phyloP scores from a whole-genome alignment of 305 asterid species.

The Coffea humblotiana region DNA sequence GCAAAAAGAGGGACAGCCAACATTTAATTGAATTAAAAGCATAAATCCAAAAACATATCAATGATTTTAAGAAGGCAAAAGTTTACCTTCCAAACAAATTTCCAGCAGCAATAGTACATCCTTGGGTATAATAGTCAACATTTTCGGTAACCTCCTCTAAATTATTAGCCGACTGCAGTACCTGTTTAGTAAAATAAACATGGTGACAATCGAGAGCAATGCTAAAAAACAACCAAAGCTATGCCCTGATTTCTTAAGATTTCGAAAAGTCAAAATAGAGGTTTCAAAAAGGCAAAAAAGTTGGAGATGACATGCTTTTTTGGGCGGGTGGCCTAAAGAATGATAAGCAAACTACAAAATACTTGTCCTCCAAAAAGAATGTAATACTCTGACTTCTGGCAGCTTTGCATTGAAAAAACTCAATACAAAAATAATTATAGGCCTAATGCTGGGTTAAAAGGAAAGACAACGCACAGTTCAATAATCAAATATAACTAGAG shows the following conservation, averaged over 20 bases:
- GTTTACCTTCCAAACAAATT: slow-evolving; percentile 92
- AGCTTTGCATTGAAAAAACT: not conserved
- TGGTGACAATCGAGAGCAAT: not conserved
- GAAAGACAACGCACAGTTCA: not conserved
- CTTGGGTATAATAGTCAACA: slow-evolving; percentile 93
- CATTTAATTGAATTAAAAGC: slow-evolving; percentile 15
- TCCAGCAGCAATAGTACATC: slow-evolving; percentile 95
- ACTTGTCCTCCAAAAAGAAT: not conserved
- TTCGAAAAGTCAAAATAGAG: not conserved
- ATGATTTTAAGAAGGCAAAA: slow-evolving; percentile 19
- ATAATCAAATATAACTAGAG: not conserved
- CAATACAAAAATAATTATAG: not conserved
- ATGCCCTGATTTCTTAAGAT: not conserved
- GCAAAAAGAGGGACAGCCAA: slow-evolving; percentile 9
- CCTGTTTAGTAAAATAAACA: slow-evolving; percentile 43
- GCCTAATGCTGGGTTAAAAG: not conserved
- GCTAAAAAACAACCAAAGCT: not conserved
- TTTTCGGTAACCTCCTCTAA: slow-evolving; percentile 98
- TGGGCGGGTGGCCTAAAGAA: not conserved
- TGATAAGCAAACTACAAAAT: not conserved
- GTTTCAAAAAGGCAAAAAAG: not conserved
- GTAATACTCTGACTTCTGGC: not conserved
- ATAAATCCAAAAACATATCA: slow-evolving; percentile 10
- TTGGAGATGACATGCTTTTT: not conserved
- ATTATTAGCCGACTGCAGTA: slow-evolving; percentile 90